Evolutionary conservation across 352 stramenopile genomes (phyloP).

Genomic region (Thraustotheca clavata): DNA sequence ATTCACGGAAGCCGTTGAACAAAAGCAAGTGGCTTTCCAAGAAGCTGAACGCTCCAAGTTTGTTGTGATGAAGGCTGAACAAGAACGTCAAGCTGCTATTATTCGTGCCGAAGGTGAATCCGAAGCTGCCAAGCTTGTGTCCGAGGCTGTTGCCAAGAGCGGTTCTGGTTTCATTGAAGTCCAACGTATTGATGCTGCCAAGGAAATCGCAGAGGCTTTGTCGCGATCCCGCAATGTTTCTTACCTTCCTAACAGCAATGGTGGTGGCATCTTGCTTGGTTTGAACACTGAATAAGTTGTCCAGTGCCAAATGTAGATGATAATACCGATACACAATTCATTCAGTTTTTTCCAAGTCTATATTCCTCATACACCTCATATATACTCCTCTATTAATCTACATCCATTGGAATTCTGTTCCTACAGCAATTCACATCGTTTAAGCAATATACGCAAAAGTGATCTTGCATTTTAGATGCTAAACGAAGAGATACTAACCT

Average conservation of each 20-base stretch:
- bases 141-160: conserved; percentile 95
- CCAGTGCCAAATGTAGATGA: too few species aligned
- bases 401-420: too few species aligned
- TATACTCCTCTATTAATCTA: too few species aligned
- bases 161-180: conserved; percentile 99
- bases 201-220: conserved; percentile 98
- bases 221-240: conserved; percentile 96
- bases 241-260: conserved; percentile 93
- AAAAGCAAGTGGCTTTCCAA: conserved; percentile 99
- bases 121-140: conserved; percentile 96
- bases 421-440: too few species aligned
- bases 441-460: too few species aligned
- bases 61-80: conserved; percentile 97
- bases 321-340: not conserved
- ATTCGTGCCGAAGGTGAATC: conserved; percentile 96
- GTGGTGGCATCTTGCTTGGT: conserved; percentile 68
- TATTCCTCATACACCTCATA: not conserved
- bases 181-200: conserved; percentile 99
- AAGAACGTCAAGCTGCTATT: conserved; percentile 91
- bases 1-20: conserved; percentile 99
- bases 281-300: conserved; percentile 29
- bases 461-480: not conserved
- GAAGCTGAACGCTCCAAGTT: conserved; percentile 99
- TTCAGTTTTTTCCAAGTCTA: not conserved
- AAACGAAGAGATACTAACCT: too few species aligned